phyloP scores from a whole-genome alignment of 78 protist genomes.

The Dictyostelium brefeldianum region DNA sequence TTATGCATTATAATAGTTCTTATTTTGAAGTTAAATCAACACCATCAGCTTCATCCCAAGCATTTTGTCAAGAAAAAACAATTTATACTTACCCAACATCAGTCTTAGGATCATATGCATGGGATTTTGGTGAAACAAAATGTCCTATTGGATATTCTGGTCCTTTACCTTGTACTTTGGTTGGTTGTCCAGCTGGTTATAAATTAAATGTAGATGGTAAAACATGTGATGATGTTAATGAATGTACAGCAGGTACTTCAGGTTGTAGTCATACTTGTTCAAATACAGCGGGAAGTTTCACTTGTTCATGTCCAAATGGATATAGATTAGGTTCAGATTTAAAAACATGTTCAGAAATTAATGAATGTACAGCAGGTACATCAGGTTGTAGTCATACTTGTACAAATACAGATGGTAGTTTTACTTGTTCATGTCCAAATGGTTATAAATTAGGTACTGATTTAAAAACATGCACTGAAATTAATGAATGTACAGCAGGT shows the following conservation, averaged over 20 bases:
- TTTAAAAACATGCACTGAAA: neutral
- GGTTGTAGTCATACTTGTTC: neutral
- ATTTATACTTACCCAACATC: no score
- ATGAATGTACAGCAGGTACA: neutral
- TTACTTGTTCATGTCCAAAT: neutral
- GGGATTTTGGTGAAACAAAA: no score
- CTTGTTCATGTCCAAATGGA: conserved; percentile 14
- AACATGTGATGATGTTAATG: neutral
- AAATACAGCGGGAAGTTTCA: neutral
- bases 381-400: neutral
- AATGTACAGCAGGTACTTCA: neutral
- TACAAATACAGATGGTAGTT: neutral
- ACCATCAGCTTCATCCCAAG: no score
- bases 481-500: neutral
- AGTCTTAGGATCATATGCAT: no score
- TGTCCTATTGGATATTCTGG: no score
- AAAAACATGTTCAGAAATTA: neutral
- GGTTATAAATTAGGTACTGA: neutral
- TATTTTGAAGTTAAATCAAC: no score
- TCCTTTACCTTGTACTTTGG: no score
- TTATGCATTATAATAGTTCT: no score
- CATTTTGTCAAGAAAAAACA: no score
- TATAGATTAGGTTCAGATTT: neutral
- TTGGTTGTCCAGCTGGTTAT: no score
- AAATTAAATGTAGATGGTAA: no score